phyloP scores from a whole-genome alignment of 306 rosid species.

The Glycine soja region DNA sequence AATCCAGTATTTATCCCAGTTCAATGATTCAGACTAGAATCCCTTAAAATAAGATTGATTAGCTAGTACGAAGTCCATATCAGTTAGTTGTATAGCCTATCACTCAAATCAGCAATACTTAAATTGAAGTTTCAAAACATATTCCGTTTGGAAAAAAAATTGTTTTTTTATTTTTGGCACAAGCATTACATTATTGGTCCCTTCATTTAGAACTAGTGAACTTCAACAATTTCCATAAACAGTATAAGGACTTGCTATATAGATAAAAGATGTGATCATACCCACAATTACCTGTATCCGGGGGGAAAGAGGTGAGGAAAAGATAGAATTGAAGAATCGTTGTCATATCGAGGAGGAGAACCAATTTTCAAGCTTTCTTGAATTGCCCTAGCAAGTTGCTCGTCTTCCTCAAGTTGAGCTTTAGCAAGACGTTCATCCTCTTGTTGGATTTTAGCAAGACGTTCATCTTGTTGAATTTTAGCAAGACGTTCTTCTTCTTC shows the following conservation, averaged over 20 bases:
- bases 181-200: slow-evolving; percentile 14
- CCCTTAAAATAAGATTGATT: slow-evolving; percentile 30
- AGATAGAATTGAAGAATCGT: slow-evolving; percentile 59
- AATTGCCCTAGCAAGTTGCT: slow-evolving; percentile 89
- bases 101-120: slow-evolving; percentile 13
- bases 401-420: slow-evolving; percentile 82
- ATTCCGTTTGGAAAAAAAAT: neutral
- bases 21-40: neutral
- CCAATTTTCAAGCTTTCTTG: slow-evolving; percentile 73
- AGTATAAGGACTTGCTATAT: slow-evolving; percentile 13
- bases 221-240: slow-evolving; percentile 23
- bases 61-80: slow-evolving; percentile 7
- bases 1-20: slow-evolving; percentile 28
- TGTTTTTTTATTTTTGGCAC: neutral
- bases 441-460: slow-evolving; percentile 22
- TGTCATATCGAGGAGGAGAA: slow-evolving; percentile 71
- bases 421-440: slow-evolving; percentile 55
- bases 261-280: slow-evolving; percentile 38
- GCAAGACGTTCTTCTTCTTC: slow-evolving; percentile 52
- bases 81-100: slow-evolving; percentile 23
- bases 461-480: slow-evolving; percentile 50
- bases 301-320: slow-evolving; percentile 59
- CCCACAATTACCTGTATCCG: slow-evolving; percentile 73
- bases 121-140: slow-evolving; percentile 2
- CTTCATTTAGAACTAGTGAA: slow-evolving; percentile 26